These are phyloP conservation scores for Cyberlindnera veronae DNA, from an alignment of 805 yeast genomes.

Conservation along the genomic window DNA sequence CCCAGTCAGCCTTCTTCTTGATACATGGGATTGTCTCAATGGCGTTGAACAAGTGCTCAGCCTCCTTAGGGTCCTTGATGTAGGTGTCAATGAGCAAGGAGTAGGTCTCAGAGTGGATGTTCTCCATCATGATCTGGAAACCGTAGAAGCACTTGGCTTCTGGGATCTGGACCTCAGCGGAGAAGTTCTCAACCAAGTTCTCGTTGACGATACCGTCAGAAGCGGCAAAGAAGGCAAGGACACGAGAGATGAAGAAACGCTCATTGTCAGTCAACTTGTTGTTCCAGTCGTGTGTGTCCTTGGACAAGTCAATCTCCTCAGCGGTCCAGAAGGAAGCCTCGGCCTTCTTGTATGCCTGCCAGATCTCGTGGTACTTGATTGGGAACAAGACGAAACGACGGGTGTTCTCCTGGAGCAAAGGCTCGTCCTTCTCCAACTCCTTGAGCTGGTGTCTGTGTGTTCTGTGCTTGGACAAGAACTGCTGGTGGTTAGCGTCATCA, in stretches of 20 bases:
- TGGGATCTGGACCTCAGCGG: slow-evolving; percentile 94
- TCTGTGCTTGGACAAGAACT: slow-evolving; percentile 57
- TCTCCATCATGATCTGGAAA: slow-evolving; percentile 99
- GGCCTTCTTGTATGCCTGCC: slow-evolving; percentile 98
- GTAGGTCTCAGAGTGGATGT: slow-evolving; percentile 96
- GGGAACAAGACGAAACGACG: slow-evolving; percentile 93
- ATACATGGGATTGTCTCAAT: slow-evolving; percentile 95
- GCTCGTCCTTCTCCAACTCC: slow-evolving; percentile 83
- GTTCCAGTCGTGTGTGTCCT: slow-evolving; percentile 93
- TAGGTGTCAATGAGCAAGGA: slow-evolving; percentile 92
- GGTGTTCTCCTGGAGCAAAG: slow-evolving; percentile 78
- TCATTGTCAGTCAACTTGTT: slow-evolving; percentile 84
- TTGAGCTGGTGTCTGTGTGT: slow-evolving; percentile 72
- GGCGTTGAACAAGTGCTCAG: slow-evolving; percentile 88
- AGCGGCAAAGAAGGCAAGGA: slow-evolving; percentile 96
- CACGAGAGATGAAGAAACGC: slow-evolving; percentile 87
- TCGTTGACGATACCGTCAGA: slow-evolving; percentile 98
- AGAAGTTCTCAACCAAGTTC: slow-evolving; percentile 94
- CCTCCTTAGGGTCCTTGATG: slow-evolving; percentile 93
- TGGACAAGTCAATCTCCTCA: slow-evolving; percentile 94
- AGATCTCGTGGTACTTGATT: slow-evolving; percentile 92
- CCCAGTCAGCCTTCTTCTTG: slow-evolving; percentile 98
- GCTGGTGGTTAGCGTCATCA: slow-evolving; percentile 41
- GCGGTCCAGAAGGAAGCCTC: slow-evolving; percentile 99
- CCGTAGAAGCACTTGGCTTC: slow-evolving; percentile 99